Evolutionary conservation across 441 rosid genomes (phyloP), one percentile per base, ranked within the genome.

Genomic region (Breynia disticha): DNA sequence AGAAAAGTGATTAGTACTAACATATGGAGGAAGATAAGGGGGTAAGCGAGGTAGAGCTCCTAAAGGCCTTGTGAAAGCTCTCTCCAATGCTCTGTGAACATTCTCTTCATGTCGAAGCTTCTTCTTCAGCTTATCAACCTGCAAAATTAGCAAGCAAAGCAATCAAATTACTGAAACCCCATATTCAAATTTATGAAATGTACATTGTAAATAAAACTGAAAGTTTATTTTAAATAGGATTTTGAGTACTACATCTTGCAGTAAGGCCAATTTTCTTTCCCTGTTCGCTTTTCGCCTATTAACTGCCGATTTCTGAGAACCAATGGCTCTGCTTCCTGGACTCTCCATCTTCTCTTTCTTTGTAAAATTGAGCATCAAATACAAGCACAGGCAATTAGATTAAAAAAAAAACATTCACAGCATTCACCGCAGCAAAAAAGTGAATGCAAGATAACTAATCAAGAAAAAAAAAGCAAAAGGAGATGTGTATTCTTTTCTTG

Each of bases 1-100:
- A 28, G 35, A 28, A 28, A 28, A 28, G n/a, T 41, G 44, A 41
- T 9, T 9, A 53, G 61, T 48, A 82, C 84, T 72, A 56, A 91
- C 98, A 57, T 78, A 19, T 53, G 83, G 79, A 55, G 98, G 98
- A 24, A 91, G 89, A 66, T 80, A 86, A 0, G 94, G 88, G 58
- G 98, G 89, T 48, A 88, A 86, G 63, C 97, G 98, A 50, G 98
- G 97, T 22, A 91, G 86, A 67, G 90, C 76, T 69, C 98, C 98
- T 53, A 88, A 54, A 55, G 95, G 98, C 60, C 97, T 76, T 13
- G 59, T 72, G 57, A 91, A 83, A 58, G 95, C 95, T 64, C 98
- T 82, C 76, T 86, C 75, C 65, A 88, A 62, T 50, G 97, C 98
- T 74, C 89, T 68, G 62, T 78, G 96, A 56, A 91, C 75, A 59